A percentile compares a stretch with the other conserved stretches of the same genome.
Evolutionary conservation across 139 green algal genomes (phyloP).

Genomic region (Axilococcus clingmanii): DNA sequence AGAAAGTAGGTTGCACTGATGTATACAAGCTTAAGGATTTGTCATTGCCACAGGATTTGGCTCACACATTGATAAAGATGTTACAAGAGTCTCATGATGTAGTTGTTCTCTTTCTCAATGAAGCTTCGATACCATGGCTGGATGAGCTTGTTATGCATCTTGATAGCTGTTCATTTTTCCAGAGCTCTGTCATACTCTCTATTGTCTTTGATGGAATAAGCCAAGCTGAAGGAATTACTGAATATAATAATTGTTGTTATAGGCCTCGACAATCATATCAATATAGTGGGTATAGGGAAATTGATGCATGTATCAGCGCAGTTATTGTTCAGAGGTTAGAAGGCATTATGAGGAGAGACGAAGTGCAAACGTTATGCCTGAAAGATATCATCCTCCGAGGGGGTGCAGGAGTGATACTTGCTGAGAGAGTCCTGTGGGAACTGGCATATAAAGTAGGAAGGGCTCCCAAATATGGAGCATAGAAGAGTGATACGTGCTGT

Average conservation of each 20-base stretch:
- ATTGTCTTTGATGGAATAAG: too few species aligned
- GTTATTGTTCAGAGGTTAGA: slow-evolving; percentile 42
- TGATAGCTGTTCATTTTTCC: slow-evolving; percentile 13
- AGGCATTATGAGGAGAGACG: slow-evolving; percentile 43
- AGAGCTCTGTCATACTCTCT: slow-evolving; percentile 35
- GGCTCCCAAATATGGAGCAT: slow-evolving; percentile 64
- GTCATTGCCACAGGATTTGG: too few species aligned
- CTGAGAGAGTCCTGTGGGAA: slow-evolving; percentile 51
- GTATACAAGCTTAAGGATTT: too few species aligned
- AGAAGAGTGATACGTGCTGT: slow-evolving; percentile 5
- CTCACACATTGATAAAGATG: too few species aligned
- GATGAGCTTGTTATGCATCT: slow-evolving; percentile 24
- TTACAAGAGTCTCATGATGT: too few species aligned
- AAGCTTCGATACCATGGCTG: slow-evolving; percentile 27
- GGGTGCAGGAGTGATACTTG: slow-evolving; percentile 26
- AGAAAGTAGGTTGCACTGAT: too few species aligned
- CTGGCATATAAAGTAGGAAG: slow-evolving; percentile 59
- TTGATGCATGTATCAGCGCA: slow-evolving; percentile 3
- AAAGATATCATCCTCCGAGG: slow-evolving; percentile 22
- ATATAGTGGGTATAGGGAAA: slow-evolving; percentile 17
- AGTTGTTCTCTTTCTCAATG: too few species aligned
- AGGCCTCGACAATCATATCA: slow-evolving; percentile 56
- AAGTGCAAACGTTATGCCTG: slow-evolving; percentile 19
- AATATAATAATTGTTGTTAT: too few species aligned
- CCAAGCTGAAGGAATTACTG: too few species aligned